Evolutionary conservation across 208 protist species (phyloP).

Genomic region (Leishmania tarentolae): DNA sequence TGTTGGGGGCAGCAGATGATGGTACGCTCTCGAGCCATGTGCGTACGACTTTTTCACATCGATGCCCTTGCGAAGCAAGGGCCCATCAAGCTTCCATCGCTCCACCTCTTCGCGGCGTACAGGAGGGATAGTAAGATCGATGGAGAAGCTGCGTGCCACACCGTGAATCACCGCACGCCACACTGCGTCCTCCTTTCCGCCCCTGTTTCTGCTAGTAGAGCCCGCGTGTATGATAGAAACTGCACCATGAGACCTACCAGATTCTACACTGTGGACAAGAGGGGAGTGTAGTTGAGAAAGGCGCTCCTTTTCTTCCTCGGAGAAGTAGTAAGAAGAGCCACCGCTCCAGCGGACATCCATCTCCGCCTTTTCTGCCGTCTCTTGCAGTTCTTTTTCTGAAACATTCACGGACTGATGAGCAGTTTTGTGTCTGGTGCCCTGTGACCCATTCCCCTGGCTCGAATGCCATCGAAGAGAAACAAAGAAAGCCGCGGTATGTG

Average conservation of each 20-base stretch:
- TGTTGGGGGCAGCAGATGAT: constrained; percentile 39
- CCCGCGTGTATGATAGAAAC: neutral
- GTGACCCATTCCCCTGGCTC: neutral
- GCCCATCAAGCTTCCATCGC: constrained; percentile 55
- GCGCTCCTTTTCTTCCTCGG: constrained; percentile 2
- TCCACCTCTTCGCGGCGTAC: constrained; percentile 56
- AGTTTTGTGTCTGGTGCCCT: neutral
- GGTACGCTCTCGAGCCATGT: neutral
- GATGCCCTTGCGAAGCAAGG: constrained; percentile 8
- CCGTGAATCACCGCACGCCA: neutral
- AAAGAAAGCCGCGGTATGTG: neutral
- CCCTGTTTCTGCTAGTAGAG: neutral
- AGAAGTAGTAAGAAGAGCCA: constrained; percentile 17
- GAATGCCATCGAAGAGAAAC: neutral
- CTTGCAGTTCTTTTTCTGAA: neutral
- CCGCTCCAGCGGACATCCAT: constrained; percentile 6
- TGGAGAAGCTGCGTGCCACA: neutral
- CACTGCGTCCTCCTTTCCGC: neutral
- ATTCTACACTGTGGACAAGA: neutral
- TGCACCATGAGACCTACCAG: neutral
- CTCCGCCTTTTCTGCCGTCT: neutral
- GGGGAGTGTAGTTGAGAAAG: neutral
- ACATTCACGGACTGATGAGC: neutral
- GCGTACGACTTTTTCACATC: neutral
- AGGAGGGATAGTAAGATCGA: constrained; percentile 41